Evolutionary conservation across 306 rosid species (phyloP).

Genomic region (Vigna trinervia): DNA sequence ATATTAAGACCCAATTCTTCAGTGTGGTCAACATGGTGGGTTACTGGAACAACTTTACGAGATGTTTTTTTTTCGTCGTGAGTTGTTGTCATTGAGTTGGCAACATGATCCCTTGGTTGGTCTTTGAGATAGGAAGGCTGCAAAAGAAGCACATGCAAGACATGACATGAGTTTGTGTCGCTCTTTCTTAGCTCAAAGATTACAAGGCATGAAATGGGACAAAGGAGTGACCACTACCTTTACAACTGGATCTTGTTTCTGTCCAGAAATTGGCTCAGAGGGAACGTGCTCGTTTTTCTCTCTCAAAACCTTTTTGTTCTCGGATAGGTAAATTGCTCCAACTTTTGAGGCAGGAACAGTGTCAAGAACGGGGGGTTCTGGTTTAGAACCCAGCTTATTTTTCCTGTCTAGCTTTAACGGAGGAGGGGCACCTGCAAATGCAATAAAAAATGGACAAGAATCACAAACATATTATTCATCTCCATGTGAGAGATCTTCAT

Average conservation of each 20-base stretch:
- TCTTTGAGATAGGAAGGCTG: conserved; percentile 58
- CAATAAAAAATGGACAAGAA: conserved; percentile 38
- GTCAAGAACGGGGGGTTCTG: conserved; percentile 62
- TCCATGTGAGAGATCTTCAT: neutral
- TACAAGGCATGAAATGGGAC: neutral
- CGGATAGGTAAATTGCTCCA: conserved; percentile 45
- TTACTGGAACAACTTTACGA: conserved; percentile 33
- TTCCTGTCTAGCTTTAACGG: conserved; percentile 54
- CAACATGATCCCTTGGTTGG: conserved; percentile 34
- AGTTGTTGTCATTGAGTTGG: conserved; percentile 7
- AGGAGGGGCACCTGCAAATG: conserved; percentile 63
- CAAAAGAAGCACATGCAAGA: conserved; percentile 26
- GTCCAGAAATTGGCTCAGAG: conserved; percentile 50
- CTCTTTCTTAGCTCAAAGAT: neutral
- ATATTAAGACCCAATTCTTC: conserved; percentile 23
- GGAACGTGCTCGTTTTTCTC: conserved; percentile 44
- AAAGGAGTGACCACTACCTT: conserved; percentile 49
- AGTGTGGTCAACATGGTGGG: conserved; percentile 18
- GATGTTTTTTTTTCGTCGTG: conserved; percentile 29
- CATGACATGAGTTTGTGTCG: conserved; percentile 12
- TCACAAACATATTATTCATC: conserved; percentile 15
- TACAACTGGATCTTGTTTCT: conserved; percentile 47
- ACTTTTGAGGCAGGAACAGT: conserved; percentile 44
- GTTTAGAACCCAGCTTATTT: conserved; percentile 59
- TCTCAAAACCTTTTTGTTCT: conserved; percentile 50